Base-by-base conservation (phyloP, 176 grass and related monocot species). In the Oryza australiensis region DNA sequence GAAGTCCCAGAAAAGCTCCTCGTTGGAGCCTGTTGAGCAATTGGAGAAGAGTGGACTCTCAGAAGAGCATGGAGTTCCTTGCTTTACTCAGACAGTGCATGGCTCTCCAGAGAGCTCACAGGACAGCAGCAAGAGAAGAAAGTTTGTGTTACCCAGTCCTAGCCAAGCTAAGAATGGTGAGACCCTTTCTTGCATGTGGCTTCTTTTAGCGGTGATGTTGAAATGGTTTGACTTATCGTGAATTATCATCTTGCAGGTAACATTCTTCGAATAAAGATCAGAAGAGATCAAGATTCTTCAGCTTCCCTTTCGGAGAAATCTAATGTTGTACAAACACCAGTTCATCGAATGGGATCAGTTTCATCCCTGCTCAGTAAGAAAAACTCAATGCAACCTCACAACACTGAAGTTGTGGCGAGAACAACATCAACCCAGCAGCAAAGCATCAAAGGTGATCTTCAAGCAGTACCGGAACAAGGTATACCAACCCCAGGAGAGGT, bases 61-160 rank as follows among this genome's bases (percentile, higher is more conserved):
- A 0, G 92, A 94, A 82, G 92, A 94, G 84, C 87, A 85, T 79
- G 92, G 89, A 16, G 68, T 64, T 48, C 81, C 92, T 66, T 82
- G 46, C 67, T 90, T 82, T 18, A 15, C 41, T 26, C 84, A 72
- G 18, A 75, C 64, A 1, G 28, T 79, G 1, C 81, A 29, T 13
- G 68, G 60, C 27, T 94, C 92, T 27, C 89, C 89, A 66, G 77
- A 91, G 64, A 91, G 92, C 41, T 94, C 92, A 18, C 92, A 94
- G 66, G 92, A 92, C 45, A 94, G 89, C 68, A 89, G 86, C 33
- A 94, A 94, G 84, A 89, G 86, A 80, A 64, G 83, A 55, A 88
- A 77, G 73, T 72, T 64, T 67, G 49, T 63, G 8, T 71, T 86
- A 11, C 24, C 86, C n/a, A 89, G 89, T 72, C 84, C 89, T 7